A percentile compares a stretch with the other conserved stretches of the same genome.
Conservation (phyloP, 768 basidiomycete genomes). For the Coprinellus micaceus region DNA sequence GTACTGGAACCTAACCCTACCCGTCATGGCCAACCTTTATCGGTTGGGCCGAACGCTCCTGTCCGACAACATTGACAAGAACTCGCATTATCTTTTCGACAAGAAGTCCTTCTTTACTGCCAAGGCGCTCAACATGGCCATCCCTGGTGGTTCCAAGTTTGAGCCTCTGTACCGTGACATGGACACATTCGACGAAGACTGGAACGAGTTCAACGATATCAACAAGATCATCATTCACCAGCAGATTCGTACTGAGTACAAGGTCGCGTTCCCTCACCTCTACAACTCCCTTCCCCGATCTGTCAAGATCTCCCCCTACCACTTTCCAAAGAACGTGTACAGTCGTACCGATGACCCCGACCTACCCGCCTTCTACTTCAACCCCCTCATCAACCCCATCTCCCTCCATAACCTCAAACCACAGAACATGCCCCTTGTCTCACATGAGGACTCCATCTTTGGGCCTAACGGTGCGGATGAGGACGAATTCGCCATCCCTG, state of each 20-base stretch:
- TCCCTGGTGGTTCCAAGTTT: constrained; percentile 97
- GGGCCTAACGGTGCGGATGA: constrained; percentile 83
- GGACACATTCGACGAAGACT: constrained; percentile 97
- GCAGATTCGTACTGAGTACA: constrained; percentile 98
- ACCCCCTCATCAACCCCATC: constrained; percentile 97
- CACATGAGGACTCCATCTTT: constrained; percentile 92
- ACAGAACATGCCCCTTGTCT: constrained; percentile 76
- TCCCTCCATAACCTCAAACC: constrained; percentile 82
- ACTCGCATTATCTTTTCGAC: constrained; percentile 92
- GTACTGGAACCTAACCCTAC: constrained; percentile 90
- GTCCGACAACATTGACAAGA: constrained; percentile 88
- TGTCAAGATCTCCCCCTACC: constrained; percentile 91
- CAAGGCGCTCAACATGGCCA: constrained; percentile 94
- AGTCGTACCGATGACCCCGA: constrained; percentile 99
- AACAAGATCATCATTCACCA: constrained; percentile 99
- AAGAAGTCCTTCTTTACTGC: constrained; percentile 98
- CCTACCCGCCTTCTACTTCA: constrained; percentile 97
- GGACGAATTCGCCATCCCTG: constrained; percentile 85
- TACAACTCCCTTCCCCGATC: constrained; percentile 98
- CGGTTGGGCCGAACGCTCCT: constrained; percentile 91
- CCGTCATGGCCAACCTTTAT: constrained; percentile 95
- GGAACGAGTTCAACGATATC: constrained; percentile 99
- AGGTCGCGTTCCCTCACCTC: constrained; percentile 96
- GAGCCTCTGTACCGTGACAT: constrained; percentile 96
- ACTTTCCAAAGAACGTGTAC: constrained; percentile 93